These are phyloP conservation scores for Pythium aristosporum DNA, from an alignment of 352 stramenopile genomes.

Conservation along the genomic window DNA sequence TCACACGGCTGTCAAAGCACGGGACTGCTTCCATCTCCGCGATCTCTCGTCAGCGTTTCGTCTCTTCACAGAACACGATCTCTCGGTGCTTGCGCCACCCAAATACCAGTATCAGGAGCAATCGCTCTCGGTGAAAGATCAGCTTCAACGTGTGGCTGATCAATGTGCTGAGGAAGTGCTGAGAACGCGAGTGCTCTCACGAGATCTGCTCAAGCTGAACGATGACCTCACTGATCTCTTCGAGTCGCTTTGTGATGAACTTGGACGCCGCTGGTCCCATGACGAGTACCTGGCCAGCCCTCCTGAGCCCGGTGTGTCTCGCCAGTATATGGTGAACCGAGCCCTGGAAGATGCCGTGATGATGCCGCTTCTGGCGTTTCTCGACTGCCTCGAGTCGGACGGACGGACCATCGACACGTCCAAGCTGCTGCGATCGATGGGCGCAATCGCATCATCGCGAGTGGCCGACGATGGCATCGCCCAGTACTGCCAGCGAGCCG, in stretches of 20 bases:
- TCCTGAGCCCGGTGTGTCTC: constrained; percentile 8
- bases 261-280: constrained; percentile 21
- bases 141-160: constrained; percentile 23
- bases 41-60: constrained; percentile 31
- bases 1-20: constrained; percentile 17
- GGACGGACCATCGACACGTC: neutral
- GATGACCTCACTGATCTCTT: constrained; percentile 35
- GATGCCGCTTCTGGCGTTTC: constrained; percentile 27
- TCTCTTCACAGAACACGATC: constrained; percentile 28
- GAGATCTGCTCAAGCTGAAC: constrained; percentile 34
- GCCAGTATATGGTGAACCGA: constrained; percentile 7
- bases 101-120: too few species aligned
- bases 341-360: constrained; percentile 32
- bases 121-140: constrained; percentile 7
- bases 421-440: constrained; percentile 1
- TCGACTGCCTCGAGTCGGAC: constrained; percentile 31
- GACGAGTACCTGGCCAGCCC: constrained; percentile 25
- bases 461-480: neutral
- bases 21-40: constrained; percentile 13
- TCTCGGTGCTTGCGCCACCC: constrained; percentile 20
- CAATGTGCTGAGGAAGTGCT: constrained; percentile 23
- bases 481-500: neutral
- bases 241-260: constrained; percentile 29
- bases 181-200: constrained; percentile 32
- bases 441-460: neutral